Conservation (phyloP, 306 rosid species). For the Acacia acuminata region DNA sequence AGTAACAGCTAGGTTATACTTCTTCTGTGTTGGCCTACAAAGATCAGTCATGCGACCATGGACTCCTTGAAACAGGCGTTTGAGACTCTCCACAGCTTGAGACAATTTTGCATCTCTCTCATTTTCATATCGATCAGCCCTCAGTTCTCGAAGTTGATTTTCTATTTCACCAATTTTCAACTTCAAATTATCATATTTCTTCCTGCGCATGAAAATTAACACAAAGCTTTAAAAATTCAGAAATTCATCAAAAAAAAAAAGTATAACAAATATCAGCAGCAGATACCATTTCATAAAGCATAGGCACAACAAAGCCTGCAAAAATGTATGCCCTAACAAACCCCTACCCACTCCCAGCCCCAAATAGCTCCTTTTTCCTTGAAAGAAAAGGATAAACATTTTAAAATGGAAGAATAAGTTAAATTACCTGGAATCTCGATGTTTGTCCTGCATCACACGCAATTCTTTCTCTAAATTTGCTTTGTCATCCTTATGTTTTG, state of each 20-base stretch:
- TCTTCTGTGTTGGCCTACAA: slow-evolving; percentile 95
- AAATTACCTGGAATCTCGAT: slow-evolving; percentile 71
- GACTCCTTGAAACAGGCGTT: slow-evolving; percentile 94
- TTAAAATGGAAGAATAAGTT: slow-evolving; percentile 6
- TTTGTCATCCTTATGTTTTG: slow-evolving; percentile 55
- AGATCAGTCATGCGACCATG: slow-evolving; percentile 99
- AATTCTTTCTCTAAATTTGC: slow-evolving; percentile 61
- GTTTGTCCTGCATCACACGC: slow-evolving; percentile 74
- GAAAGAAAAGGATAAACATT: background rate
- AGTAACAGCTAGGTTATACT: slow-evolving; percentile 94
- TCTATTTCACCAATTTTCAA: slow-evolving; percentile 76
- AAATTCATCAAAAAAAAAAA: background rate
- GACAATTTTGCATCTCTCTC: slow-evolving; percentile 94
- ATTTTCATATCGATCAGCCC: slow-evolving; percentile 93
- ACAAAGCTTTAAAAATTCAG: background rate
- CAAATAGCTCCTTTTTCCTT: background rate
- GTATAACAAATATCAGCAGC: background rate
- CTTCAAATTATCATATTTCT: slow-evolving; percentile 71
- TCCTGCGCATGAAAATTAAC: slow-evolving; percentile 53
- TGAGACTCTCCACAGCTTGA: slow-evolving; percentile 97
- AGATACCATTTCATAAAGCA: slow-evolving; percentile 16
- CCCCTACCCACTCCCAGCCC: background rate
- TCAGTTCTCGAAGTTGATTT: slow-evolving; percentile 86
- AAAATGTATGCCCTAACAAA: background rate
- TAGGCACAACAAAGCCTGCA: background rate